These are phyloP conservation scores for Trichoderma sp. DNA, from an alignment of 2,329 filamentous ascomycete genomes.

Conservation along the genomic window DNA sequence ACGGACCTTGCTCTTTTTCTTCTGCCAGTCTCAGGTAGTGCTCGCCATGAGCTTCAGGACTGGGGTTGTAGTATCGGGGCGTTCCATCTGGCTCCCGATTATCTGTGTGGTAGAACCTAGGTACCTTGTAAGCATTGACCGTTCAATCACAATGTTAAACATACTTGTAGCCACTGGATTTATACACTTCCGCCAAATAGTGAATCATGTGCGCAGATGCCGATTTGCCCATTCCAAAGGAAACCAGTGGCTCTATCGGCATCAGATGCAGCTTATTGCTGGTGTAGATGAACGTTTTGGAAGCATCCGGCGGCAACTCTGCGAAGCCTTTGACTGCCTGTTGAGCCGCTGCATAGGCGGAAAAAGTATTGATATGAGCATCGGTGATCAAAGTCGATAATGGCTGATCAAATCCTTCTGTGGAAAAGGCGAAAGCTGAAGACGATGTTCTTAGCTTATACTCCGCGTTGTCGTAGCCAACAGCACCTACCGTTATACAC, in stretches of 20 bases:
- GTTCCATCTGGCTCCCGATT: neutral
- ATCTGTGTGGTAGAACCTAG: slow-evolving; percentile 7
- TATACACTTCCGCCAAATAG: slow-evolving; percentile 9
- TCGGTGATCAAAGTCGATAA: neutral
- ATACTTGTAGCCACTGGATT: neutral
- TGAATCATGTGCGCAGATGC: slow-evolving; percentile 15
- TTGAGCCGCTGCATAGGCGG: slow-evolving; percentile 3
- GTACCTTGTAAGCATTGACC: neutral
- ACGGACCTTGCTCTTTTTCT: neutral
- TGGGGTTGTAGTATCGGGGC: neutral
- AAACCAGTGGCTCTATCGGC: neutral
- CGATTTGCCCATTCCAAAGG: slow-evolving; percentile 13
- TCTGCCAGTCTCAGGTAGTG: neutral
- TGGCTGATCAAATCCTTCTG: neutral
- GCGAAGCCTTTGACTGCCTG: slow-evolving; percentile 3
- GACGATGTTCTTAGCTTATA: neutral
- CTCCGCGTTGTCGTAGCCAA: neutral
- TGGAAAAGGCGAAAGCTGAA: neutral
- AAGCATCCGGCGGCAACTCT: neutral
- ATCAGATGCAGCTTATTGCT: slow-evolving; percentile 9
- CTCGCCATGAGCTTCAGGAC: neutral
- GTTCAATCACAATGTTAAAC: neutral
- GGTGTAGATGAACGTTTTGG: slow-evolving; percentile 16
- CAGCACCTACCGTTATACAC: slow-evolving; percentile 6
- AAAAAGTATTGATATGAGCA: slow-evolving; percentile 2